Evolutionary conservation across 495 filamentous ascomycete genomes (phyloP), one percentile per base, ranked within the genome.

Genomic region (Aspergillus sclerotiicarbonarius): DNA sequence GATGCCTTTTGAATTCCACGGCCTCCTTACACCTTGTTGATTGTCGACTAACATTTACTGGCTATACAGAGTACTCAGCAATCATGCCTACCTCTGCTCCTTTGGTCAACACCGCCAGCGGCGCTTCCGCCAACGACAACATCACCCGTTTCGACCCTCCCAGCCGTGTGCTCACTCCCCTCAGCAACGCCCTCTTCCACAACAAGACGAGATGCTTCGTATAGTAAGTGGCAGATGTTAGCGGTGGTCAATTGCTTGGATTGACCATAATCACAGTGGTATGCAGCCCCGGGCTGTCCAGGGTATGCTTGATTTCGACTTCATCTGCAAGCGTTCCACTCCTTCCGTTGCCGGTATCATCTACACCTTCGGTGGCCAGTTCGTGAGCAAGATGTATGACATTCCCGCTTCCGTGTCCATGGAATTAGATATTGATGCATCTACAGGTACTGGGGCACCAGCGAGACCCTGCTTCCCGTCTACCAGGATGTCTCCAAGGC

Each of bases 221-320:
- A 74, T 98, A 98, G 86, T 89, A 74, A 82, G 86, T 77, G 13
- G 31, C 49, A 18, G 21, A 33, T 29, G 10, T 31, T 15, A 19
- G 25, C 19, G 12, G 20, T 4, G 31, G 4, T 29, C 59, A 47
- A 56, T 67, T 53, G 62, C 59, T 33, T 25, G 29, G 3, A 48
- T 50, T 65, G 46, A 67, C 58, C 15, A 37, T 37, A 49, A 16
- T 39, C n/a, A 30, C 63, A 88, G 85, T 79, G 94, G 94, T 67
- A 87, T 98, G 69, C 94, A 98, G 80, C 95, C 95, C 63, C 86
- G 91, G 71, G 94, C 94, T 67, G 95, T 97, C 64, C 94, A 98
- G 82, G 95, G 95, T 76, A 98, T 98, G 94, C 89, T 98, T 72
- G 94, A 98, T 76, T 98, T 98, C 77, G 94, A 98, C 83, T 98